A percentile compares a stretch with the other conserved stretches of the same genome.
Evolutionary conservation across 1,139 yeast genomes (phyloP).

Genomic region (Diutina neorugosa): DNA sequence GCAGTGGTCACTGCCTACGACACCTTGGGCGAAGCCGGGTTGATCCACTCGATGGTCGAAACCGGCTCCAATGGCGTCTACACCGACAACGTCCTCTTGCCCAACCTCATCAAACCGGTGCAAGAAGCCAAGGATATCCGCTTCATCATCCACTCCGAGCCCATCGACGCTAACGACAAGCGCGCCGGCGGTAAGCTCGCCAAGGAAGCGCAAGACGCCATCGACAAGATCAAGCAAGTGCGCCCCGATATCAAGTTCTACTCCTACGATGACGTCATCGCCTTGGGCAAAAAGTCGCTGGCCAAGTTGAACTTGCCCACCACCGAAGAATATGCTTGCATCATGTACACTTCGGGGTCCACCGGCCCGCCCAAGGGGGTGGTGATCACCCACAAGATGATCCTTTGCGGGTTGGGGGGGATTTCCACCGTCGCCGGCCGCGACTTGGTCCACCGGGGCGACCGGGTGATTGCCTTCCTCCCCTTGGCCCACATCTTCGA

Average conservation of each 20-base stretch:
- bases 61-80: conserved; percentile 71
- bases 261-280: conserved; percentile 54
- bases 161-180: conserved; percentile 48
- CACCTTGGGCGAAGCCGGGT: conserved; percentile 86
- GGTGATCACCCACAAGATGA: conserved; percentile 63
- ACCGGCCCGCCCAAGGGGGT: conserved; percentile 99
- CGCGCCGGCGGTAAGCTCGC: conserved; percentile 51
- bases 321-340: conserved; percentile 73
- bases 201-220: conserved; percentile 41
- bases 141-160: conserved; percentile 60
- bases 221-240: conserved; percentile 42
- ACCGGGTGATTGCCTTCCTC: conserved; percentile 73
- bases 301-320: conserved; percentile 24
- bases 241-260: conserved; percentile 70
- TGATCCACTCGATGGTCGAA: conserved; percentile 74
- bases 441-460: conserved; percentile 38
- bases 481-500: conserved; percentile 97
- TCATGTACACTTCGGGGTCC: conserved; percentile 98
- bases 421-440: conserved; percentile 52
- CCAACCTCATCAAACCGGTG: conserved; percentile 60
- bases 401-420: conserved; percentile 81
- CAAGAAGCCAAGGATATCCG: conserved; percentile 50
- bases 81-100: conserved; percentile 67
- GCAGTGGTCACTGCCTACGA: conserved; percentile 96
- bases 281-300: conserved; percentile 36